Base-by-base conservation (phyloP, 257 asterid genomes). In the Salvia miltiorrhiza region DNA sequence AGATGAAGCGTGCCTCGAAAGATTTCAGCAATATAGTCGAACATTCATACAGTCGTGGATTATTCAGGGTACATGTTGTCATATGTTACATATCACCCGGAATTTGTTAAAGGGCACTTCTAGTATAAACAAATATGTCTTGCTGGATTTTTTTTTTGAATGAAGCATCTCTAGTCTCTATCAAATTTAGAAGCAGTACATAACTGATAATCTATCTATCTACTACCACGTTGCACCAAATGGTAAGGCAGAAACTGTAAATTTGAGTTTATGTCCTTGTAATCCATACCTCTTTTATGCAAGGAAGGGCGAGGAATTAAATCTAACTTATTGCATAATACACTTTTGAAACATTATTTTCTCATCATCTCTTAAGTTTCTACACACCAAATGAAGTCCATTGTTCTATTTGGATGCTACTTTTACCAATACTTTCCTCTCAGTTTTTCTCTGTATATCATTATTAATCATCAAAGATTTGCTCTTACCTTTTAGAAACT, bases 31-130 rank as follows among this genome's bases (percentile, higher is more conserved):
- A 59, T 94, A 94, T 73, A 87, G 96, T 83, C 88, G 97, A 60
- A 86, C 97, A 45, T 79, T 71, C 71, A 86, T 94, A 79, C 99
- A 94, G 67, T 94, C 97, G 12, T 94, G 99, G 99, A 94, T 94
- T 70, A 68, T 77, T 4, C 97, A 91, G 83, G 99, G 99, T 86
- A 80, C n/a, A n/a, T n/a, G n/a, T n/a, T n/a, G n/a, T n/a, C n/a
- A n/a, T n/a, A n/a, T n/a, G n/a, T n/a, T n/a, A n/a, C n/a, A n/a
- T n/a, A n/a, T n/a, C n/a, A n/a, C n/a, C n/a, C n/a, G n/a, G n/a
- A n/a, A n/a, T n/a, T n/a, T n/a, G n/a, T n/a, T n/a, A n/a, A n/a
- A n/a, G n/a, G n/a, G n/a, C n/a, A n/a, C n/a, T n/a, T n/a, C n/a
- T n/a, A n/a, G n/a, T n/a, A n/a, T n/a, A n/a, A n/a, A n/a, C 28